Base-by-base conservation (phyloP, 805 yeast genomes). In the Candida tammaniensis region DNA sequence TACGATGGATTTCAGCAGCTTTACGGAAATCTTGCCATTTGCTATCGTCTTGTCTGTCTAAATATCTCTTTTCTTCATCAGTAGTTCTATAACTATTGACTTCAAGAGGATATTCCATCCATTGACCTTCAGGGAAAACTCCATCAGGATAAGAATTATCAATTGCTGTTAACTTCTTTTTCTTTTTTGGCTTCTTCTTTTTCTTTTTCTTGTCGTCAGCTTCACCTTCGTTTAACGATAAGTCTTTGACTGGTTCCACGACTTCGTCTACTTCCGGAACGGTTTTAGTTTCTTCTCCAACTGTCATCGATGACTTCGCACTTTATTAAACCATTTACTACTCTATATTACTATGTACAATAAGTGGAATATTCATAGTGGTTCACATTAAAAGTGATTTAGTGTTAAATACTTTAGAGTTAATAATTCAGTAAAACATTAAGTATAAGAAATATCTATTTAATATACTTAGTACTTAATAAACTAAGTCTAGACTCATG, bases 1-100 rank as follows among this genome's bases (percentile, higher is more conserved):
- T 74, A 46, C 98, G 76, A 57, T 93, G 99, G 33, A 89, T 82
- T 57, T 93, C 99, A 2, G 98, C 96, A 36, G 89, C 98, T 54
- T 87, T 87, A 52, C 99, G 78, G 63, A 88, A 80, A 42, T 89
- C 96, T 44, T 88, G 82, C 84, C 94, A 86, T 35, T 68, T 72
- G 37, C 70, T 70, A 33, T 65, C 59, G 47, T 70, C 72, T 48
- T 76, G 78, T 39, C 86, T 73, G 47, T 85, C 93, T 47, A 80
- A 59, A 48, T 86, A 82, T 46, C 96, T 70, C 57, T 80, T 76
- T 55, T 93, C 98, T 52, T 86, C 97, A 45, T 80, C 80, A 0
- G 96, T 87, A 17, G 85, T 76, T 44, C 98, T 75, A 53, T 76
- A 76, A 34, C 77, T 60, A 52, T 80, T 79, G 17, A 65, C 51